Evolutionary conservation across 169 alveolate genomes (phyloP), one percentile per base, ranked within the genome.

Genomic region (Plasmodium yoelii): DNA sequence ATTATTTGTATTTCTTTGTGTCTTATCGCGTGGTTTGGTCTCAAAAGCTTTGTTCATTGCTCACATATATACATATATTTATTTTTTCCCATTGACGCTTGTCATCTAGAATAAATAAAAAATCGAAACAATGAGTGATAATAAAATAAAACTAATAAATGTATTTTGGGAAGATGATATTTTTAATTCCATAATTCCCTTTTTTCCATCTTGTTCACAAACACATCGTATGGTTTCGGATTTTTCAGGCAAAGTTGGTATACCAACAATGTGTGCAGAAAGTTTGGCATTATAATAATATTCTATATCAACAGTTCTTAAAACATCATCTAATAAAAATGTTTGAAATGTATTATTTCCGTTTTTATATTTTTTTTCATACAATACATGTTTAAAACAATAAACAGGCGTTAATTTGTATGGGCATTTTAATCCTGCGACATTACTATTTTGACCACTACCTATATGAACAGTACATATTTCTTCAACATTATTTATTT

Each of bases 371-470:
- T 44, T 24, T 61, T 75, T 75, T 75, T 75, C 67, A 75, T 75
- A 47, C 47, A 75, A 10, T 22, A 75, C 67, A 53, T 75, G 88
- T 42, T 63, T 75, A 75, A 75, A 75, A 10, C 88, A 75, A 34
- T 61, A 49, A 0, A 67, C 47, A 24, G 88, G 88, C 1, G 55
- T 75, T 75, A 75, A 75, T 61, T 75, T 75, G 26, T 75, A 75
- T 7, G 88, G 88, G 18, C 88, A 75, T 53, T 61, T 75, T 6
- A 75, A 22, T 1, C 88, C 88, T 18, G 88, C 88, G 18, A 44
- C 63, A 5, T 47, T 24, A 46, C 42, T 15, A 4, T 74, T 74
- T 64, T 73, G 28, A 9, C 61, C 47, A n/a, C 26, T 42, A n/a
- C 56, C 26, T 8, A 75, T 61, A 56, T 75, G 39, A 46, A 75